Base-by-base conservation (phyloP, 179 eudicot species). In the Patellifolia procumbens region DNA sequence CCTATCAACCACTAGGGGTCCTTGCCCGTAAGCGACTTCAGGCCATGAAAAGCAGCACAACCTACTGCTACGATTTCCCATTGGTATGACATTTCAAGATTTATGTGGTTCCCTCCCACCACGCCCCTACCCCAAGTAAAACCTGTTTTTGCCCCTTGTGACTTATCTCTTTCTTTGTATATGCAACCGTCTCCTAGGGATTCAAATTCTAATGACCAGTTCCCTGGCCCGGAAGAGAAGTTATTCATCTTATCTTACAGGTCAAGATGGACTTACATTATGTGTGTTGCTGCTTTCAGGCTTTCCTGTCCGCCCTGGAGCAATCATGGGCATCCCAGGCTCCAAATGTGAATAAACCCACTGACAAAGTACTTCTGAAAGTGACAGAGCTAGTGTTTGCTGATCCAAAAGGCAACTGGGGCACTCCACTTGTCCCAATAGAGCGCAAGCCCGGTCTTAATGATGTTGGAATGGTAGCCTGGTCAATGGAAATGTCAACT, bases 11-110 rank as follows among this genome's bases (percentile, higher is more conserved):
- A 59, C 72, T 96, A 74, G 90, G 82, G 74, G 82, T 83, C 78
- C 88, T 96, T 80, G 89, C 91, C 74, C 89, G 88, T 74, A 96
- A 89, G 78, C 91, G 99, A 61, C 91, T 96, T 79, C 78, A 88
- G 78, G 97, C 99, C 83, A 85, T 94, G 85, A 93, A 85, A 86
- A 91, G 89, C 91, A 93, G 81, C 90, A 96, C 99, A 15, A 93
- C 99, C 73, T 96, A 96, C 81, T 96, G 99, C 88, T 94, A 96
- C 74, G 99, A 96, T 83, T 96, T 93, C 82, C 96, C 98, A 32
- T 84, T 93, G 98, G 99, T 95, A 84, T 77, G 39, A 52, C 46
- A 8, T 35, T 59, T 64, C 61, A 48, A 39, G n/a, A 28, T 48
- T 74, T 58, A 15, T 35, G 1, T 9, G 29, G 15, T 56, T 20